Evolutionary conservation across 257 asterid species (phyloP).

Genomic region (Parsonsia alboflavescens): DNA sequence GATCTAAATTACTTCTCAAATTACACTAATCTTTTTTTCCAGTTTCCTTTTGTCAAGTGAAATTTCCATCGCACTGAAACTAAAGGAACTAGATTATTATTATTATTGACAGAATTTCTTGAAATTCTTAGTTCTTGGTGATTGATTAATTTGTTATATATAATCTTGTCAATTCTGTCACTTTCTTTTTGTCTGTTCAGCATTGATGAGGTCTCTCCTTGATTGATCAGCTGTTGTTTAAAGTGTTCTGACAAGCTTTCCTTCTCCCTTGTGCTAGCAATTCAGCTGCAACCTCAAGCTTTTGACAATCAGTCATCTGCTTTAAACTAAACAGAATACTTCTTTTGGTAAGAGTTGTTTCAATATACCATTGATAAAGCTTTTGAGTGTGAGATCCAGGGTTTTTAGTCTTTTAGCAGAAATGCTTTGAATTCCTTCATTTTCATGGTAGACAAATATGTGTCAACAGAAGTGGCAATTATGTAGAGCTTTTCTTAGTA

Average conservation of each 20-base stretch:
- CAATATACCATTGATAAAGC: not conserved
- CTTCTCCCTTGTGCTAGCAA: conserved; percentile 10
- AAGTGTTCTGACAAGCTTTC: conserved; percentile 12
- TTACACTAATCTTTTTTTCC: not conserved
- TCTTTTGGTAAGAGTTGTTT: conserved; percentile 3
- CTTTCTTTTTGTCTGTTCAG: not conserved
- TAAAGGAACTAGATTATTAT: not conserved
- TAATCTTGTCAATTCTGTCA: not conserved
- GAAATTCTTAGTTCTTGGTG: not conserved
- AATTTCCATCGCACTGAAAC: not conserved
- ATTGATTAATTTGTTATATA: conserved; percentile 1
- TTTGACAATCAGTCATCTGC: conserved; percentile 5
- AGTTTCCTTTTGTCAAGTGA: not conserved
- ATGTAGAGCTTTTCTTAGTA: not conserved
- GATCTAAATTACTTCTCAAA: conserved; percentile 4
- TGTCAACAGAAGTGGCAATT: not conserved
- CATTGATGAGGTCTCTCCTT: not conserved
- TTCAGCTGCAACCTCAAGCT: conserved; percentile 9
- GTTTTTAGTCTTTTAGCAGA: not conserved
- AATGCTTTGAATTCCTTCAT: not conserved
- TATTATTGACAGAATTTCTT: not conserved
- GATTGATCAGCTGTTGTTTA: not conserved
- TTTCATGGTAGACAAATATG: not conserved
- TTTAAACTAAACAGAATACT: not conserved
- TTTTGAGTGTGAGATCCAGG: not conserved